Conservation (phyloP, 163 green algal species). For the Volvox carteri region DNA sequence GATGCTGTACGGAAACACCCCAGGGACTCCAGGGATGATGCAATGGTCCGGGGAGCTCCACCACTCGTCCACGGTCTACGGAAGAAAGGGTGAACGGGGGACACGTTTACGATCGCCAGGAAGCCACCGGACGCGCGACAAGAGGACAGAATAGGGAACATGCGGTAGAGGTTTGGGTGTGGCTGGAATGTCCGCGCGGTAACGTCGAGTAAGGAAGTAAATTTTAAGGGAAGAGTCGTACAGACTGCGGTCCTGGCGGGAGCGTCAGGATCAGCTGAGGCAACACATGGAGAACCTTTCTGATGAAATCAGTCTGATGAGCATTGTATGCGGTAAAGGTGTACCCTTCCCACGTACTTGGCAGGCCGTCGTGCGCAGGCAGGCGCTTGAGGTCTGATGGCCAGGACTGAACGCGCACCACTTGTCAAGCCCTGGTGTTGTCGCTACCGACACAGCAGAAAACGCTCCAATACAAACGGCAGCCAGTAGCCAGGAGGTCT, state of each 20-base stretch:
- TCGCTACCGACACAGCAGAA: neutral
- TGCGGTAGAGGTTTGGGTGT: neutral
- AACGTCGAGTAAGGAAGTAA: neutral
- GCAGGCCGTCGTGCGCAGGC: slow-evolving; percentile 5
- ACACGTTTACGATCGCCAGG: neutral
- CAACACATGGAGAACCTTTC: neutral
- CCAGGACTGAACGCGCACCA: slow-evolving; percentile 23
- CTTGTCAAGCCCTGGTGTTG: neutral
- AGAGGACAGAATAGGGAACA: neutral
- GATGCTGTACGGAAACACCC: slow-evolving; percentile 27
- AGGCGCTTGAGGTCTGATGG: slow-evolving; percentile 12
- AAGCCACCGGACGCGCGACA: neutral
- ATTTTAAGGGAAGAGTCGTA: neutral
- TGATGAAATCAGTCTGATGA: neutral
- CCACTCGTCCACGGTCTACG: slow-evolving; percentile 23
- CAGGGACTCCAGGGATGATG: neutral
- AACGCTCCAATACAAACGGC: neutral
- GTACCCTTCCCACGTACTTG: neutral
- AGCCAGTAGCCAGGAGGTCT: neutral
- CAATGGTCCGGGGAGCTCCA: slow-evolving; percentile 11
- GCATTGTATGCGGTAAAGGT: neutral
- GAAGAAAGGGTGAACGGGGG: neutral
- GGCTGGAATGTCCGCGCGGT: neutral
- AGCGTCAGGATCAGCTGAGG: neutral
- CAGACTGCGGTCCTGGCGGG: neutral